These are phyloP conservation scores for Phytophthora syringae DNA, from an alignment of 352 stramenopile genomes.

Conservation along the genomic window DNA sequence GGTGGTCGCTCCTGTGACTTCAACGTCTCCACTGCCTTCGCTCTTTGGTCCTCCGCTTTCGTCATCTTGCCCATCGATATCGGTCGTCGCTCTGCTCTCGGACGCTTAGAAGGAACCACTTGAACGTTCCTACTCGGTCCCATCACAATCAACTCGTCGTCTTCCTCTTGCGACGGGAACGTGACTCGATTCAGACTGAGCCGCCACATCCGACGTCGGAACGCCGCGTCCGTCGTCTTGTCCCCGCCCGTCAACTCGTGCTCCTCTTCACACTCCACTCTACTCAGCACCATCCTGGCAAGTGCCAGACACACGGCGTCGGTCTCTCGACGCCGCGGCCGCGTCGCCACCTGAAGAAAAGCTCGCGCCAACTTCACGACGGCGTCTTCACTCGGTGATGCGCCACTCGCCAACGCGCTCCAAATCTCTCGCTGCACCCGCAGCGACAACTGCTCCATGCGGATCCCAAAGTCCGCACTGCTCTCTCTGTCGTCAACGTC, in stretches of 20 bases:
- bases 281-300: conserved; percentile 30
- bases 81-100: conserved; percentile 5
- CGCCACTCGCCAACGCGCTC: conserved; percentile 53
- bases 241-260: not conserved
- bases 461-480: conserved; percentile 33
- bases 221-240: conserved; percentile 19
- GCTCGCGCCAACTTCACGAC: conserved; percentile 24
- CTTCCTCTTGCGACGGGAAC: conserved; percentile 28
- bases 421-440: conserved; percentile 63
- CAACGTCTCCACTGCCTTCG: not conserved
- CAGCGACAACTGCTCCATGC: conserved; percentile 50
- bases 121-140: not conserved
- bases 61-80: not conserved
- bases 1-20: conserved; percentile 24
- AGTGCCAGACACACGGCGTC: conserved; percentile 41
- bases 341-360: conserved; percentile 29
- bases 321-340: conserved; percentile 7
- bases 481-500: not conserved
- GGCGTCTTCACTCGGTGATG: conserved; percentile 10
- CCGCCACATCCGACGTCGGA: conserved; percentile 38
- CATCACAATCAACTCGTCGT: not conserved
- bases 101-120: conserved; percentile 17
- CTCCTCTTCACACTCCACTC: conserved; percentile 6
- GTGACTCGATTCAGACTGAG: conserved; percentile 33
- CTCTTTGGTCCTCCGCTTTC: conserved; percentile 14